Conservation (phyloP, 202 grass and related monocot species). For the Setaria viridis region DNA sequence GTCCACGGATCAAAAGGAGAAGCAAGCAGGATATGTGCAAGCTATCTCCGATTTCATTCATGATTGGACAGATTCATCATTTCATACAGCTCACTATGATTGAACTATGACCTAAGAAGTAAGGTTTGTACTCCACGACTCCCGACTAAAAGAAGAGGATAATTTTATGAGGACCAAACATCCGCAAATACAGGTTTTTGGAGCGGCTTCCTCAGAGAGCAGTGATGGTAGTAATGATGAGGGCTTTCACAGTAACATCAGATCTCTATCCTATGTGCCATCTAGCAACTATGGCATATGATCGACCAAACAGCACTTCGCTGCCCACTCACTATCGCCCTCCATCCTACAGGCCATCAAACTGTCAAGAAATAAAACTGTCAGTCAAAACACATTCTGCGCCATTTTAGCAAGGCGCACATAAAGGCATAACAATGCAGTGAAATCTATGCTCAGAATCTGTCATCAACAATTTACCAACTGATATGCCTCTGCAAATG, state of each 20-base stretch:
- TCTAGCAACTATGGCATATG: neutral
- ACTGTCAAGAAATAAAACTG: conserved; percentile 40
- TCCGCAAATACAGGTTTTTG: neutral
- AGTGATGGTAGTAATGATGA: neutral
- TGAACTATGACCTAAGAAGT: conserved; percentile 19
- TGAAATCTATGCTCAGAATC: neutral
- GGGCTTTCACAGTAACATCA: neutral
- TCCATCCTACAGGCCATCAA: conserved; percentile 38
- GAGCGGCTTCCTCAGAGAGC: neutral
- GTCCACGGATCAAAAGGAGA: too few relatives aligned
- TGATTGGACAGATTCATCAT: neutral
- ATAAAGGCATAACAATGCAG: neutral
- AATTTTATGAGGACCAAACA: neutral
- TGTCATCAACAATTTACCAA: neutral
- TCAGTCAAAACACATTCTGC: neutral
- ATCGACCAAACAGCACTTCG: neutral
- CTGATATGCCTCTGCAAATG: neutral
- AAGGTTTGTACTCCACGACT: neutral
- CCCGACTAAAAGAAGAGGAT: neutral
- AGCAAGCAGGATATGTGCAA: neutral
- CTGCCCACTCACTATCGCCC: neutral
- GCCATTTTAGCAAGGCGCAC: neutral
- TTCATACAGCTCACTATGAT: neutral
- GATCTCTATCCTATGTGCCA: neutral
- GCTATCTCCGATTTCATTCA: neutral